phyloP scores from a whole-genome alignment of 2,329 filamentous ascomycete genomes.

The Monosporascus sp. region DNA sequence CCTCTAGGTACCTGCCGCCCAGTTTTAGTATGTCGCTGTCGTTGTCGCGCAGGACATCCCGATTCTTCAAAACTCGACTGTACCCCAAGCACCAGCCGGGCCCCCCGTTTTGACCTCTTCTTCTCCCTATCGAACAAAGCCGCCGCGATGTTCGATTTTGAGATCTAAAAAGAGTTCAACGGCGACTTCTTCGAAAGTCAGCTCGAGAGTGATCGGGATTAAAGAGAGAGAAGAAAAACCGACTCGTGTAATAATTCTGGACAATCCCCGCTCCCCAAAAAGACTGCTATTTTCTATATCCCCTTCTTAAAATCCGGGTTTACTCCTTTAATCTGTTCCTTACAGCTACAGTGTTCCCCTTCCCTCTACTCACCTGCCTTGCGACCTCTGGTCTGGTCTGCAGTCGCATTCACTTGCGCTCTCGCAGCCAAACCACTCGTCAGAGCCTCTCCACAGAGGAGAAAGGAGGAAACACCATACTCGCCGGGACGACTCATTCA shows the following conservation, averaged over 20 bases:
- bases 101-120: constrained; percentile 33
- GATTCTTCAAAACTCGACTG: constrained; percentile 29
- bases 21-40: constrained; percentile 2
- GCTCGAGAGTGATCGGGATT: constrained; percentile 33
- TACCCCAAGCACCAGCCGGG: constrained; percentile 25
- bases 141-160: constrained; percentile 50
- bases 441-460: constrained; percentile 1
- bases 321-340: constrained; percentile 2
- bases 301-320: constrained; percentile 16
- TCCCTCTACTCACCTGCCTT: constrained; percentile 11
- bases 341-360: constrained; percentile 6
- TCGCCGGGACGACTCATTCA: not conserved
- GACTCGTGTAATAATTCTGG: constrained; percentile 1
- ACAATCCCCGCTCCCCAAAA: constrained; percentile 9
- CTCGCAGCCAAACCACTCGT: constrained; percentile 29
- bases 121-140: constrained; percentile 44
- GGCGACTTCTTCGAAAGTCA: constrained; percentile 49
- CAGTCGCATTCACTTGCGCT: constrained; percentile 50
- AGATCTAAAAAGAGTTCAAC: constrained; percentile 46
- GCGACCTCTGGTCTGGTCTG: constrained; percentile 22
- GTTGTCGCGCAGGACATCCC: not conserved
- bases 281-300: not conserved
- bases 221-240: constrained; percentile 9
- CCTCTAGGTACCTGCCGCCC: not conserved
- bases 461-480: constrained; percentile 12